A percentile compares a stretch with the other conserved stretches of the same genome.
These are phyloP conservation scores for Metschnikowia koreensis DNA, from an alignment of 805 yeast species.

Conservation along the genomic window DNA sequence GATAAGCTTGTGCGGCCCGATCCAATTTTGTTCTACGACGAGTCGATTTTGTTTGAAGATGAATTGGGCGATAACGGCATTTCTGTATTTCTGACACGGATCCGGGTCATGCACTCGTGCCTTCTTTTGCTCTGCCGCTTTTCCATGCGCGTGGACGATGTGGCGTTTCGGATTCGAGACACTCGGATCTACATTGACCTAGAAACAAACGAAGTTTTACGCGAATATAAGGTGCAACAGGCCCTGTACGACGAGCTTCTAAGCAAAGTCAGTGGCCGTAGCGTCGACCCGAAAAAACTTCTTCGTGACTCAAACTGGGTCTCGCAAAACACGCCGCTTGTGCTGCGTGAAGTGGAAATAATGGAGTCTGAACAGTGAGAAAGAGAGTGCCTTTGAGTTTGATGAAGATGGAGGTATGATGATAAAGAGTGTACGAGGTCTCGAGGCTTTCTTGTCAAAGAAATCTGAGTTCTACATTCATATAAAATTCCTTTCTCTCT, in stretches of 20 bases:
- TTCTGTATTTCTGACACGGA: slow-evolving; percentile 69
- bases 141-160: slow-evolving; percentile 87
- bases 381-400: not conserved
- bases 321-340: slow-evolving; percentile 59
- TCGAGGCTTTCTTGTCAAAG: too few relatives aligned
- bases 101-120: slow-evolving; percentile 86
- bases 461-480: too few relatives aligned
- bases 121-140: slow-evolving; percentile 71
- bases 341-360: slow-evolving; percentile 22
- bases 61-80: slow-evolving; percentile 97
- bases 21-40: slow-evolving; percentile 87
- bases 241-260: slow-evolving; percentile 33
- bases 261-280: slow-evolving; percentile 24
- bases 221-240: slow-evolving; percentile 73
- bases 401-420: too few relatives aligned
- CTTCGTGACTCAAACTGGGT: slow-evolving; percentile 75
- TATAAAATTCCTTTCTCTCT: too few relatives aligned
- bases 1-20: slow-evolving; percentile 69
- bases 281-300: slow-evolving; percentile 41
- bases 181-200: slow-evolving; percentile 83
- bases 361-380: not conserved
- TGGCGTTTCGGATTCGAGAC: slow-evolving; percentile 78
- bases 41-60: slow-evolving; percentile 85
- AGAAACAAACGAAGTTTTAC: slow-evolving; percentile 55
- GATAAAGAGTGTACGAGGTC: too few relatives aligned